Percentiles rank a stretch among this genome's conserved stretches.
These are phyloP conservation scores for Boletus vinaceobasis DNA, from an alignment of 768 basidiomycete genomes.

Conservation along the genomic window DNA sequence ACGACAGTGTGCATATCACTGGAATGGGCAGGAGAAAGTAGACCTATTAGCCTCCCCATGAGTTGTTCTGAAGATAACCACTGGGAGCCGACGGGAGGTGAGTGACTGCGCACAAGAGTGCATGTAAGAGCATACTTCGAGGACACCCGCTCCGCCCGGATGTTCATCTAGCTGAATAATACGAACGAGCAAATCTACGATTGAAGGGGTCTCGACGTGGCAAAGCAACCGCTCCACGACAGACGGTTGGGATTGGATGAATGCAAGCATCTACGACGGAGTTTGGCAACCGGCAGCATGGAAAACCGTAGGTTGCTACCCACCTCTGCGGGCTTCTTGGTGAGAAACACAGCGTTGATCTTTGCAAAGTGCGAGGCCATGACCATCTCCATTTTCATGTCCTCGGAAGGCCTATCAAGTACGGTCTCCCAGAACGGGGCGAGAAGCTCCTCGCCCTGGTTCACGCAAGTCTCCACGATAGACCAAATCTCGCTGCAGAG, in stretches of 20 bases:
- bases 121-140: conserved; percentile 66
- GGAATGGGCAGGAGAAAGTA: conserved; percentile 75
- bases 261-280: conserved; percentile 76
- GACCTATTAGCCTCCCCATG: conserved; percentile 73
- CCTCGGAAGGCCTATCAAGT: conserved; percentile 73
- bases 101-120: conserved; percentile 30
- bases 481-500: conserved; percentile 95
- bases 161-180: conserved; percentile 89
- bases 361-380: conserved; percentile 94
- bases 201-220: conserved; percentile 85
- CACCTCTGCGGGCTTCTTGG: conserved; percentile 88
- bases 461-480: conserved; percentile 85
- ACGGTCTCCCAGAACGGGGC: conserved; percentile 91
- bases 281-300: conserved; percentile 17
- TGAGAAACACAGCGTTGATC: conserved; percentile 84
- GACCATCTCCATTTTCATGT: conserved; percentile 82
- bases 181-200: conserved; percentile 88
- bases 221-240: conserved; percentile 78
- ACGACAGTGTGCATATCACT: conserved; percentile 81
- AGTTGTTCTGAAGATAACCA: conserved; percentile 87
- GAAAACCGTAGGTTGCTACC: conserved; percentile 25
- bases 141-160: conserved; percentile 74
- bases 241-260: conserved; percentile 79
- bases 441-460: conserved; percentile 66
- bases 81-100: conserved; percentile 41